Base-by-base conservation (phyloP, 805 yeast genomes). In the Ascoidea asiatica region DNA sequence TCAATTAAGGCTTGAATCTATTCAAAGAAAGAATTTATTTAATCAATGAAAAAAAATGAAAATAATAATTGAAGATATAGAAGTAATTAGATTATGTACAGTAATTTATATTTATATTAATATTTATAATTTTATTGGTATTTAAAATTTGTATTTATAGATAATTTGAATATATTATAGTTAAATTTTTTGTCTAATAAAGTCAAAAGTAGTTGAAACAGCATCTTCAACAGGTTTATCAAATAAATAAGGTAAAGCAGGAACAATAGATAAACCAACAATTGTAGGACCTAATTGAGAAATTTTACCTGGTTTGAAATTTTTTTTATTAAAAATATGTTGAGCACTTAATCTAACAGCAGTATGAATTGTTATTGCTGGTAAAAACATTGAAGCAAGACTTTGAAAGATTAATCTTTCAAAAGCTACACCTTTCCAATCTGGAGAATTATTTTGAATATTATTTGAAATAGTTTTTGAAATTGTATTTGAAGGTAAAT, bases 381-480 rank as follows among this genome's bases (percentile, higher is more conserved):
- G 95, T 38, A 84, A 67, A 15, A 85, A 90, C 92, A 84, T 85
- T 40, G 86, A 77, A 2, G 95, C 95, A 50, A 85, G 68, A 50
- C 81, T 69, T 60, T 84, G 95, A 65, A 84, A 84, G 21, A 83
- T 53, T n/a, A 84, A 88, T 58, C 94, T 72, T 58, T 84, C 79
- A 37, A 80, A 53, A 5, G 72, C 79, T 5, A 72, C 75, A 44
- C 79, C 50, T 52, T 71, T 71, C 87, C 89, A 85, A 56, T 81
- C 88, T 48, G 75, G 64, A 40, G 73, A 77, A 19, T 64, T 61
- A 4, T 68, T 15, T n/a, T 45, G 38, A 11, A 22, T 22, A 17
- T 33, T 41, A 5, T 42, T 67, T 2, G 70, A 70, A 22, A 53
- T 58, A 4, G 62, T 58, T 42, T 63, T 62, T 3, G 68, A 60